Conservation (phyloP, 164 flowering plant genomes). For the Pachysandra terminalis region DNA sequence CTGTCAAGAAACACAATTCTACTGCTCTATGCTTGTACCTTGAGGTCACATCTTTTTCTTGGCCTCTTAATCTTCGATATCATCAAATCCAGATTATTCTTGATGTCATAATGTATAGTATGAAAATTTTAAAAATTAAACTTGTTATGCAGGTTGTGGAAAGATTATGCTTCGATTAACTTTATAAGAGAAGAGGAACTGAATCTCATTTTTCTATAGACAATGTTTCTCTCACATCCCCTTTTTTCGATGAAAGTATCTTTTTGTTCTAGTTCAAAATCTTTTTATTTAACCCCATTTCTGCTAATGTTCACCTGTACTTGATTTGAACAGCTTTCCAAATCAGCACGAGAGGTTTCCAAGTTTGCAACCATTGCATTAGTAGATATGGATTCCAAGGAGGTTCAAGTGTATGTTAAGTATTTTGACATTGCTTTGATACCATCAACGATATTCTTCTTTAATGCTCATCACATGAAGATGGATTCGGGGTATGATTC, state of each 20-base stretch:
- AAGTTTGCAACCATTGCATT: slow-evolving; percentile 68
- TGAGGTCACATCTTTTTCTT: no score
- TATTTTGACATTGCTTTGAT: slow-evolving; percentile 80
- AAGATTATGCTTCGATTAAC: not conserved
- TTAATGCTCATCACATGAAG: slow-evolving; percentile 99
- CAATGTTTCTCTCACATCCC: not conserved
- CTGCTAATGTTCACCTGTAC: not conserved
- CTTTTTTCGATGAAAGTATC: not conserved
- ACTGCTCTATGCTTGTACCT: not conserved
- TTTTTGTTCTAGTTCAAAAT: not conserved
- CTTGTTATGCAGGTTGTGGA: not conserved
- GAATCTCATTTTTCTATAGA: not conserved
- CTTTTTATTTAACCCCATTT: not conserved
- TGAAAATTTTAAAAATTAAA: not conserved
- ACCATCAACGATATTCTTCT: slow-evolving; percentile 91
- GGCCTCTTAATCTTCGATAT: not conserved
- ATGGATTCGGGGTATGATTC: slow-evolving; percentile 89
- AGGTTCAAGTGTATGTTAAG: slow-evolving; percentile 79
- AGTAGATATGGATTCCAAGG: slow-evolving; percentile 81
- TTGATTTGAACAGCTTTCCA: slow-evolving; percentile 50
- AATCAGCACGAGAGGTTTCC: slow-evolving; percentile 76
- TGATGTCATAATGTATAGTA: not conserved
- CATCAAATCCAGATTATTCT: not conserved
- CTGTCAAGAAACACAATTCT: not conserved
- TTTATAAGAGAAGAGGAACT: not conserved